Base-by-base conservation (phyloP, 176 grass and related monocot species). In the Zea luxurians region DNA sequence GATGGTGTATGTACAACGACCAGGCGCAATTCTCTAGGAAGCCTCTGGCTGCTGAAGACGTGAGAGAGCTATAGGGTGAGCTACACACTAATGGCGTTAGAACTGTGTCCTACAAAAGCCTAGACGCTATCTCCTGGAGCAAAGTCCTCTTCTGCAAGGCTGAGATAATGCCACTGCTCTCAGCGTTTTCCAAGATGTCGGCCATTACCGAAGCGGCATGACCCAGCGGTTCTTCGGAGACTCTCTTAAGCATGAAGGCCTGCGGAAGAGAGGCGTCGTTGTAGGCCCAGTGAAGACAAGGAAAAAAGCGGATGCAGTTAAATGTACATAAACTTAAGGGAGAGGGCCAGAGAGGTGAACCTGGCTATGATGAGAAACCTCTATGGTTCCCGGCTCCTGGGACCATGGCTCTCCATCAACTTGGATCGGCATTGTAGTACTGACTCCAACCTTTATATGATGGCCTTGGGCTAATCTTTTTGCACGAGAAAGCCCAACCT, bases 181-280 rank as follows among this genome's bases (percentile, higher is more conserved):
- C 93, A 2, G 93, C 90, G 10, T 90, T 89, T 82, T 97, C 90
- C 82, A 97, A 88, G 41, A 97, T 86, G 77, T 97, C 90, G 0
- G 85, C 84, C 83, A 97, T 92, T 65, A 92, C 62, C 8, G 93
- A 92, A 42, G 90, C 93, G 0, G 90, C 87, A 6, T 86, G 90
- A 15, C 85, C 81, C 1, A 90, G 80, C 59, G 90, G 90, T 64
- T 97, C 93, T 83, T 97, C 93, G 0, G 79, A 74, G 57, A 90
- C 86, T 83, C 86, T 93, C 83, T 97, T 97, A 68, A 93, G 81
- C 93, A 97, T 90, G 60, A 97, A 97, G 48, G 90, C 88, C 93
- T 97, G 74, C 18, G 80, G 15, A 55, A 53, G 21, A 77, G 45
- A 79, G 73, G 75, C 17, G 46, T 64, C 18, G 46, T 13, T 5